Conservation (phyloP, 1,284 basidiomycete genomes). For the Entoloma clypeatum region DNA sequence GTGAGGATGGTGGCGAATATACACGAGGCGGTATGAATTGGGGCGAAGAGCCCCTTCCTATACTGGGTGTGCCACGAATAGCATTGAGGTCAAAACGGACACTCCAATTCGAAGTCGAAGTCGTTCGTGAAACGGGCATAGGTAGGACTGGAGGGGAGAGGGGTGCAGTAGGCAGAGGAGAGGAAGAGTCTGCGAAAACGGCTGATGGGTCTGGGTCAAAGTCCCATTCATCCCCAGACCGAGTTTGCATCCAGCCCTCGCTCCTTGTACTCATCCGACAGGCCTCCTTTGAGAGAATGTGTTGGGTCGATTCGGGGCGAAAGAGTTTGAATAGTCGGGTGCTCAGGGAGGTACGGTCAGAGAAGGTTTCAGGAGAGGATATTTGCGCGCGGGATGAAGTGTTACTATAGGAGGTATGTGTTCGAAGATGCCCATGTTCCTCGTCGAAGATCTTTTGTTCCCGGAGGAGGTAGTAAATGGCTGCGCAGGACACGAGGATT, state of each 20-base stretch:
- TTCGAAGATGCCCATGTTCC: constrained; percentile 18
- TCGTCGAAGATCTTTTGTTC: constrained; percentile 27
- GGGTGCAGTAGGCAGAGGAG: constrained; percentile 6
- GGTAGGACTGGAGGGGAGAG: constrained; percentile 3
- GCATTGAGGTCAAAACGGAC: constrained; percentile 24
- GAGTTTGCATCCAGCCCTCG: constrained; percentile 41
- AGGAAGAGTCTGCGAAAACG: constrained; percentile 7
- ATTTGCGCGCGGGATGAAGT: constrained; percentile 1
- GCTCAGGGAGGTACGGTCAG: constrained; percentile 7
- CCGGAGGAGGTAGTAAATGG: constrained; percentile 42
- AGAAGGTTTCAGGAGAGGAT: constrained; percentile 9
- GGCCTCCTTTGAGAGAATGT: constrained; percentile 2
- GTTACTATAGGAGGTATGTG: constrained; percentile 17
- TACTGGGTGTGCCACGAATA: constrained; percentile 20
- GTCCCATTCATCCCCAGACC: constrained; percentile 37
- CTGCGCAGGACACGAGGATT: constrained; percentile 40
- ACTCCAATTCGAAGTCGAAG: constrained; percentile 25
- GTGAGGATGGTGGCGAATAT: constrained; percentile 24
- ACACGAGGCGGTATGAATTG: constrained; percentile 27
- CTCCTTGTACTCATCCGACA: constrained; percentile 13
- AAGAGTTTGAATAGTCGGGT: constrained; percentile 10
- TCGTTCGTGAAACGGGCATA: constrained; percentile 19
- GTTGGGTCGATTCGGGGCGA: not conserved
- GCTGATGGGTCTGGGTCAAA: constrained; percentile 20
- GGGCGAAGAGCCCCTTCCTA: constrained; percentile 20